Evolutionary conservation across 2,329 filamentous ascomycete species (phyloP), one percentile per base, ranked within the genome.

Genomic region (Chaetomium strumarium): DNA sequence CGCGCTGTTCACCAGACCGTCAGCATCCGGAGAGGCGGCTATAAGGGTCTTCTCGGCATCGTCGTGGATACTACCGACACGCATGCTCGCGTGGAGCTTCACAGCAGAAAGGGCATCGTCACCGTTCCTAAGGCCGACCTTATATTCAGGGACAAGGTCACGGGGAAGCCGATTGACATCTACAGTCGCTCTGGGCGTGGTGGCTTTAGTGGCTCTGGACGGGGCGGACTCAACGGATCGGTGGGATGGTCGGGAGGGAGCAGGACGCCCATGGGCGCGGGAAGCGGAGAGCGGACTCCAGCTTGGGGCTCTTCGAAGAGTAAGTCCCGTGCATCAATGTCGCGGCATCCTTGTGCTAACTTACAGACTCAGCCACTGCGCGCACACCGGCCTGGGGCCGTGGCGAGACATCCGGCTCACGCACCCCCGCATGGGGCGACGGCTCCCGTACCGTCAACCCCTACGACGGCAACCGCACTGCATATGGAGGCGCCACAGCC

Each of bases 51-150:
- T 40, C 75, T 97, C 39, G 93, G 93, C 62, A 95, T 96, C 60
- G 91, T 99, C 62, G 96, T 96, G 67, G 92, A 97, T 66, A 87
- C 92, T 1, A 95, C 89, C 7, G 91, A 95, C 62, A 81, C 81
- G 3, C 83, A 87, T 63, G 92, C 90, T 30, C 86, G 91, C 58
- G 87, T 99, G 39, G 93, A 99, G 71, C 75, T 99, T 37, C 92
- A 97, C 67, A 91, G 91, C 6, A 96, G 95, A 74, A 89, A 85
- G 72, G 97, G 96, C 75, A 86, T 88, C 14, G 83, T 97, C 56
- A 90, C 86, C 8, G 82, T 97, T 34, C 80, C 84, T 17, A 95
- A 95, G 66, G 84, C 87, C 11, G 81, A 86, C 52, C 73, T 99
- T n/a, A 81, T 81, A 20, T 87, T 95, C 71, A 91, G 92, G 68